Percentiles rank a stretch among this genome's conserved stretches.
Conservation (phyloP, 1,284 basidiomycete species). For the Leccinum pallidistipes region DNA sequence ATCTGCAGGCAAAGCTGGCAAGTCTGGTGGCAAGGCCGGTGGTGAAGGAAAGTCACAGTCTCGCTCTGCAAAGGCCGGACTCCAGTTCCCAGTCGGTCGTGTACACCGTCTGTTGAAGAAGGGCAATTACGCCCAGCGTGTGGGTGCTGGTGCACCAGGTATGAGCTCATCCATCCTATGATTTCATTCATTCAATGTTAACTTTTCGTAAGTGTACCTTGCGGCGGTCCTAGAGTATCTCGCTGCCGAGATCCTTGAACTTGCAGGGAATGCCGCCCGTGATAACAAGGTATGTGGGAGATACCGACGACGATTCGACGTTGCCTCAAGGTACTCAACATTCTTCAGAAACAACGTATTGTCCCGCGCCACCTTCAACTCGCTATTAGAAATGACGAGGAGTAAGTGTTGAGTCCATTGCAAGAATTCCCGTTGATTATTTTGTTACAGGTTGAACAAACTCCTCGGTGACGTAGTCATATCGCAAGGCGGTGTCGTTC, state of each 20-base stretch:
- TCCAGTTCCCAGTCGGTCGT: slow-evolving; percentile 88
- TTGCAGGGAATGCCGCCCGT: slow-evolving; percentile 83
- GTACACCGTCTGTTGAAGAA: slow-evolving; percentile 87
- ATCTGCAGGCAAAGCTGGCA: slow-evolving; percentile 53
- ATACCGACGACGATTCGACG: not conserved
- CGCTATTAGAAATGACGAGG: slow-evolving; percentile 87
- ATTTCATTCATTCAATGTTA: not conserved
- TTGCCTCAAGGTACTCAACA: not conserved
- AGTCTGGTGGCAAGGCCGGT: slow-evolving; percentile 61
- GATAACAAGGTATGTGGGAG: slow-evolving; percentile 62
- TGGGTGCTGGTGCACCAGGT: slow-evolving; percentile 83
- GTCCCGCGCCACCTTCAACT: slow-evolving; percentile 89
- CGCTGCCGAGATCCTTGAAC: slow-evolving; percentile 86
- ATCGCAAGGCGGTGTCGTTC: slow-evolving; percentile 90
- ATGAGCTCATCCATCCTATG: slow-evolving; percentile 26
- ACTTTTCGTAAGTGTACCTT: slow-evolving; percentile 61
- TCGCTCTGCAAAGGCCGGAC: slow-evolving; percentile 74
- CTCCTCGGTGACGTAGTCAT: slow-evolving; percentile 85
- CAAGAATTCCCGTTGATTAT: slow-evolving; percentile 4
- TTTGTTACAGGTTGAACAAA: slow-evolving; percentile 56
- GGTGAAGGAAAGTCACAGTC: slow-evolving; percentile 63
- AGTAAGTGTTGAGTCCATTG: slow-evolving; percentile 47
- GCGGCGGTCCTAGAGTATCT: slow-evolving; percentile 81
- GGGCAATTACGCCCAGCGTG: slow-evolving; percentile 81
- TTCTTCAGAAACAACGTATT: slow-evolving; percentile 76